These are phyloP conservation scores for Ceratobasidium sp. DNA, from an alignment of 1,284 basidiomycete species.

Conservation along the genomic window DNA sequence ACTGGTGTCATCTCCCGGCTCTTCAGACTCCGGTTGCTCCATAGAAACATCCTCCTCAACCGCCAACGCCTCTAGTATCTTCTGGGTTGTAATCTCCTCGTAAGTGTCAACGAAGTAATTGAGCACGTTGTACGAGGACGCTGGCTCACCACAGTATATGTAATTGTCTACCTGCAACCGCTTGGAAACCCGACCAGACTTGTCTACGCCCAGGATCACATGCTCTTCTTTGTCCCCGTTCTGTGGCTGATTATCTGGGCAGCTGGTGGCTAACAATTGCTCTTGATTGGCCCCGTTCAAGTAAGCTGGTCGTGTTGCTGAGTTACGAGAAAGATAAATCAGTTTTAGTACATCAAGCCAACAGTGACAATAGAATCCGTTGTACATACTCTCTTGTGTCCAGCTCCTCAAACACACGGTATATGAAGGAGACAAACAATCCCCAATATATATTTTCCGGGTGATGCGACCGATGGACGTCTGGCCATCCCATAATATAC, in stretches of 20 bases:
- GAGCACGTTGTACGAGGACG: not conserved
- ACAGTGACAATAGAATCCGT: not conserved
- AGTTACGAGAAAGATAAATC: not conserved
- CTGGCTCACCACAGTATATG: not conserved
- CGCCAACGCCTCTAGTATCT: not conserved
- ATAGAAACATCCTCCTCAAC: not conserved
- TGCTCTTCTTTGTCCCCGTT: not conserved
- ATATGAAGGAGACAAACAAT: constrained; percentile 5
- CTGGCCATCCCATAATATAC: constrained; percentile 38
- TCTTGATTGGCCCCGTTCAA: too few relatives aligned
- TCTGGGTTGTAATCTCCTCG: not conserved
- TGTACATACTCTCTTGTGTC: not conserved
- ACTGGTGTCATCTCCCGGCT: not conserved
- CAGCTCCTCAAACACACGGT: not conserved
- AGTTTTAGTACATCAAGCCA: not conserved
- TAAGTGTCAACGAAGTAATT: constrained; percentile 25
- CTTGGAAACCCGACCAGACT: not conserved
- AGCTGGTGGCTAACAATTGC: not conserved
- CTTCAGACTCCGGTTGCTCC: too few relatives aligned
- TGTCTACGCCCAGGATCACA: not conserved
- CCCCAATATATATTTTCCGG: constrained; percentile 4
- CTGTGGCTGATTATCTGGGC: not conserved
- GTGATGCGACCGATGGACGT: constrained; percentile 7
- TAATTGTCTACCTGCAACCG: constrained; percentile 20
- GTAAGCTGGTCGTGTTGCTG: too few relatives aligned